Percentiles rank a stretch among this genome's conserved stretches.
Evolutionary conservation across 257 asterid species (phyloP).

Genomic region (Vinca minor): DNA sequence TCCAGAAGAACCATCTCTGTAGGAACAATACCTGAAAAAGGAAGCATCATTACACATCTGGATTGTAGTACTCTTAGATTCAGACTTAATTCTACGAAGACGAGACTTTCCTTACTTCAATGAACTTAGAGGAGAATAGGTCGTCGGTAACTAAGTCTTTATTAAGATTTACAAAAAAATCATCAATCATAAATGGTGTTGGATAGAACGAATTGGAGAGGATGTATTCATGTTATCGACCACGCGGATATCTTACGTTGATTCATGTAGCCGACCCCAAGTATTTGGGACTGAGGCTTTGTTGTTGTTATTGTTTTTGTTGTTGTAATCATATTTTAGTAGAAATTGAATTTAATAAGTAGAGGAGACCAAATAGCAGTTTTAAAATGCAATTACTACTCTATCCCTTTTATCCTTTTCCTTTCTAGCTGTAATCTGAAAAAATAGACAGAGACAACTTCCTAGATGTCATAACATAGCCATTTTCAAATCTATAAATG

Average conservation of each 20-base stretch:
- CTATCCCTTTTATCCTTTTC: background rate
- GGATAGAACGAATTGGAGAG: too few relatives aligned
- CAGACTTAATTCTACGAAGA: background rate
- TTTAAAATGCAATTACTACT: background rate
- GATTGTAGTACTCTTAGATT: background rate
- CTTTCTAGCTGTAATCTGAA: background rate
- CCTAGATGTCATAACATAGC: background rate
- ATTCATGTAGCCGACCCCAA: too few relatives aligned
- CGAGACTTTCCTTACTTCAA: background rate
- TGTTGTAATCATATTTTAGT: background rate
- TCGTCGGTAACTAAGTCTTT: background rate
- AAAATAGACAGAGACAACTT: background rate
- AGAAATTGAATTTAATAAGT: background rate
- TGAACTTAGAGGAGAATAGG: background rate
- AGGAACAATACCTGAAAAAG: constrained; percentile 78
- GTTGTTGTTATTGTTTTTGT: too few relatives aligned
- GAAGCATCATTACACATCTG: background rate
- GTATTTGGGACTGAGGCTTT: too few relatives aligned
- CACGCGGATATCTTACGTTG: too few relatives aligned
- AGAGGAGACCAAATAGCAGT: too few relatives aligned
- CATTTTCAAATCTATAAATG: background rate
- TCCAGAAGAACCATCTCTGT: constrained; percentile 52
- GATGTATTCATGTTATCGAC: too few relatives aligned
- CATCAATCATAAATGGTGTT: too few relatives aligned
- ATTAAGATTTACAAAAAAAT: background rate